Evolutionary conservation across 108 stramenopile species (phyloP).

Genomic region (Discostella pseudostelligera): DNA sequence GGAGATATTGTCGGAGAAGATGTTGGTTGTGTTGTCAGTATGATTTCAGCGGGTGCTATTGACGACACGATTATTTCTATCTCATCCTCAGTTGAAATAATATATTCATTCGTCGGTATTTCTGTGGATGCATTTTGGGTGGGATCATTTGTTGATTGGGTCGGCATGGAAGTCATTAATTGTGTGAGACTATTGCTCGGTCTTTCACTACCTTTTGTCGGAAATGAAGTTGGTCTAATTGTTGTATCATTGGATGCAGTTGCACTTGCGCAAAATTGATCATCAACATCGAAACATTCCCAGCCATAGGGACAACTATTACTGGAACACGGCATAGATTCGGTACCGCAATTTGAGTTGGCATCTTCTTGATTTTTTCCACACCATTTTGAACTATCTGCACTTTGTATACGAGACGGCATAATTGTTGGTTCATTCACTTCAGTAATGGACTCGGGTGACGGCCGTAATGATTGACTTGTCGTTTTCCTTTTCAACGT

Average conservation of each 20-base stretch:
- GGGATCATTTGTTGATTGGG: neutral
- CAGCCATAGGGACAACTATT: neutral
- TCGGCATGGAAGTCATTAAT: neutral
- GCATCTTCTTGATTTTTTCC: neutral
- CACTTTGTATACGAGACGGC: neutral
- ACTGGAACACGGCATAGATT: neutral
- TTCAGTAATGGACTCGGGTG: neutral
- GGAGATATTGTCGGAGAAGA: too few relatives aligned
- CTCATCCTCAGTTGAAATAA: neutral
- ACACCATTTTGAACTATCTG: neutral
- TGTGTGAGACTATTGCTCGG: neutral
- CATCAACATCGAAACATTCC: neutral
- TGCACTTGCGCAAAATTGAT: neutral
- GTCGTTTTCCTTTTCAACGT: neutral
- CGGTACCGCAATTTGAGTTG: neutral
- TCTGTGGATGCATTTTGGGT: neutral
- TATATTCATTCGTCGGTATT: neutral
- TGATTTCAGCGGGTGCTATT: neutral
- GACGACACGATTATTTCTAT: neutral
- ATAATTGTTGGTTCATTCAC: neutral
- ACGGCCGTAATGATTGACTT: neutral
- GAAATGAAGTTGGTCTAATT: neutral
- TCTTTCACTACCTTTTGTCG: neutral
- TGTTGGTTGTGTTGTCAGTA: neutral
- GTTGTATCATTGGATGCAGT: neutral